A percentile compares a stretch with the other conserved stretches of the same genome.
phyloP scores from a whole-genome alignment of 2,329 filamentous ascomycete species.

The Zopfia rhizophila region DNA sequence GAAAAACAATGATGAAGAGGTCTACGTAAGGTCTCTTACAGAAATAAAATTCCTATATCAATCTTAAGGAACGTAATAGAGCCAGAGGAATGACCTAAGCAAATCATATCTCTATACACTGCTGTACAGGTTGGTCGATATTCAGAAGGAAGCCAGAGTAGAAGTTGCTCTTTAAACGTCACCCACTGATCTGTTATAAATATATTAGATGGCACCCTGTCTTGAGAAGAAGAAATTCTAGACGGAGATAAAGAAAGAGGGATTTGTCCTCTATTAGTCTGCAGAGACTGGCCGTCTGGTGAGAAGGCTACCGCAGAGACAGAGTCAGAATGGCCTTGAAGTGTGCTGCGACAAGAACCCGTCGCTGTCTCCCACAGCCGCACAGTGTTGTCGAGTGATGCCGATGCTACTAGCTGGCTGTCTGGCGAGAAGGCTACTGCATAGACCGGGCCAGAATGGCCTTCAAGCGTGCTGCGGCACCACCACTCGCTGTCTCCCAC shows the following conservation, averaged over 20 bases:
- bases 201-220: conserved; percentile 6
- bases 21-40: too few relatives aligned
- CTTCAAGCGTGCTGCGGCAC: conserved; percentile 3
- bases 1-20: too few relatives aligned
- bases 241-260: conserved; percentile 6
- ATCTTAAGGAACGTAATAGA: too few relatives aligned
- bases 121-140: conserved; percentile 26
- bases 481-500: conserved; percentile 2
- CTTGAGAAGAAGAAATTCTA: neutral
- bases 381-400: conserved; percentile 3
- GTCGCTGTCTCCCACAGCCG: conserved; percentile 5
- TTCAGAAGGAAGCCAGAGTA: conserved; percentile 32
- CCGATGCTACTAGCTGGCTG: conserved; percentile 12
- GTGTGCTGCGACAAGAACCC: conserved; percentile 3
- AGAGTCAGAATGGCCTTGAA: neutral
- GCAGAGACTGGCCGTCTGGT: conserved; percentile 14
- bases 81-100: conserved; percentile 32
- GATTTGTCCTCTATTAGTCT: conserved; percentile 17
- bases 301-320: conserved; percentile 6
- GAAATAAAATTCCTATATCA: too few relatives aligned
- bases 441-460: neutral
- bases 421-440: too few relatives aligned
- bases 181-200: conserved; percentile 16
- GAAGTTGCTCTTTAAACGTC: conserved; percentile 3
- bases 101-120: conserved; percentile 26